Evolutionary conservation across 495 filamentous ascomycete genomes (phyloP).

Genomic region (Annulohypoxylon moriforme): DNA sequence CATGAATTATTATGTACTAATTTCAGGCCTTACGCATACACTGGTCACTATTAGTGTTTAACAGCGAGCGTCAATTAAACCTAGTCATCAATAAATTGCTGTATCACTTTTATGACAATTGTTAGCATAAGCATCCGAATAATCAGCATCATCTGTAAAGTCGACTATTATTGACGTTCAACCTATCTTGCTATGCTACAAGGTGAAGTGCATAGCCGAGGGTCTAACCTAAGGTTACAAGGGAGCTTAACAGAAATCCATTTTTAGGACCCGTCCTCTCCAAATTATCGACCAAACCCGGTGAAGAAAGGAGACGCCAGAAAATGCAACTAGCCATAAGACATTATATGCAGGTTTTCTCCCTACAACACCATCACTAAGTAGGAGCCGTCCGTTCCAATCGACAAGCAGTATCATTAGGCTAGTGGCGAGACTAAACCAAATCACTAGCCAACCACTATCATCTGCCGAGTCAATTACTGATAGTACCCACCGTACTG

Average conservation of each 20-base stretch:
- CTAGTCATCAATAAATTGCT: neutral
- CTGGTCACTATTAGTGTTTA: too few species aligned
- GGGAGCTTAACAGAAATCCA: neutral
- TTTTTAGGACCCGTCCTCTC: neutral
- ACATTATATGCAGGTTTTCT: neutral
- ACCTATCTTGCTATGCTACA: neutral
- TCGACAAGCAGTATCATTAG: neutral
- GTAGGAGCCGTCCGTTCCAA: neutral
- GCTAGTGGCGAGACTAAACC: neutral
- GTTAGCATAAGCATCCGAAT: neutral
- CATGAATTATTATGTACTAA: too few species aligned
- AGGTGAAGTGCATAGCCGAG: neutral
- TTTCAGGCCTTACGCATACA: too few species aligned
- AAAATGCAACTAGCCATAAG: neutral
- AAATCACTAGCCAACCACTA: neutral
- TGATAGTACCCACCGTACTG: constrained; percentile 44
- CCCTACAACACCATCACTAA: neutral
- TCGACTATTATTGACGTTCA: neutral
- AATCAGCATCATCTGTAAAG: neutral
- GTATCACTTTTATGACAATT: too few species aligned
- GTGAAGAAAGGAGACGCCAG: neutral
- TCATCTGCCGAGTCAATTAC: neutral
- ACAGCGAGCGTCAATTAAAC: too few species aligned
- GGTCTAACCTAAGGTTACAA: constrained; percentile 1
- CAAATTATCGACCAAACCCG: neutral